These are phyloP conservation scores for Paraleonurus japonicus DNA, from an alignment of 257 asterid species.

Conservation along the genomic window DNA sequence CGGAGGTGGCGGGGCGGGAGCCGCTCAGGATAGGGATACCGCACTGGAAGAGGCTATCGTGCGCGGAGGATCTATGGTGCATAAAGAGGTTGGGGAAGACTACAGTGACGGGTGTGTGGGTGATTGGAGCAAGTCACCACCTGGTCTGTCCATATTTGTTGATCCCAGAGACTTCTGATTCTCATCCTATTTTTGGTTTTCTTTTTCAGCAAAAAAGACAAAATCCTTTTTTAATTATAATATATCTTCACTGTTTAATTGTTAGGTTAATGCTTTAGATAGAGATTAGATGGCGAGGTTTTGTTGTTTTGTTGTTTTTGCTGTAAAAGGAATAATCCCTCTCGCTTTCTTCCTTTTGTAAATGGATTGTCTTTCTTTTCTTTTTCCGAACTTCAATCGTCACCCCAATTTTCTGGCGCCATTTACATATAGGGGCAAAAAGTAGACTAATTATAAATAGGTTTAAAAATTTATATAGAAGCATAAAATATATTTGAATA, in stretches of 20 bases:
- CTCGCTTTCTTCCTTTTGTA: conserved; percentile 28
- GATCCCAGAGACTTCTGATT: conserved; percentile 76
- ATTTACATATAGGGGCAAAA: no score
- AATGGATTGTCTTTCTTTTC: conserved; percentile 37
- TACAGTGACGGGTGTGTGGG: conserved; percentile 63
- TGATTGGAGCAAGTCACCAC: conserved; percentile 76
- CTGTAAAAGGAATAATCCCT: conserved; percentile 41
- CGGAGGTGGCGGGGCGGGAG: conserved; percentile 62
- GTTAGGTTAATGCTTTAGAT: neutral
- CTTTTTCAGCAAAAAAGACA: neutral
- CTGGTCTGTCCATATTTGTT: conserved; percentile 69
- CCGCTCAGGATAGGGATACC: conserved; percentile 66
- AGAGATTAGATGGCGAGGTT: neutral
- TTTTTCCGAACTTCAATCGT: neutral
- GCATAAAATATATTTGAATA: no score
- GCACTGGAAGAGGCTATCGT: conserved; percentile 74
- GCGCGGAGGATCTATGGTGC: conserved; percentile 85
- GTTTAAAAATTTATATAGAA: no score
- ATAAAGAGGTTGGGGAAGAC: conserved; percentile 59
- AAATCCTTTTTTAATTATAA: neutral
- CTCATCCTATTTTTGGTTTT: neutral
- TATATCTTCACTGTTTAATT: neutral
- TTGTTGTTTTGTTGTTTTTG: conserved; percentile 30
- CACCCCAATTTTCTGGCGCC: neutral
- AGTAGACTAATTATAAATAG: no score